phyloP scores from a whole-genome alignment of 1,284 basidiomycete species.

The Boletellus deceptivus region DNA sequence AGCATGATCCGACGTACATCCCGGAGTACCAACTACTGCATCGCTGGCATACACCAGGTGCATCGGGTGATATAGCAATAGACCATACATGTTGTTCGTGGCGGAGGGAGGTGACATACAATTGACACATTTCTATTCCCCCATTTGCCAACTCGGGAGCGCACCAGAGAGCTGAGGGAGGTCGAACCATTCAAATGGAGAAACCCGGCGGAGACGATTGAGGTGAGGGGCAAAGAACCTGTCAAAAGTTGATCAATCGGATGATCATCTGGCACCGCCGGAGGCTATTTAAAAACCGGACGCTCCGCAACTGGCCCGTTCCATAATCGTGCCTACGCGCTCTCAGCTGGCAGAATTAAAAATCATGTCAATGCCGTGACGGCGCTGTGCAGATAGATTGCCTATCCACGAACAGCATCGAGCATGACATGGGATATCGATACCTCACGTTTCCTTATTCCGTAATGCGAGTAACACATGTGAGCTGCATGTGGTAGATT shows the following conservation, averaged over 20 bases:
- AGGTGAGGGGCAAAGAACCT: not conserved
- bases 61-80: not conserved
- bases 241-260: not conserved
- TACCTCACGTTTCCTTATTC: not conserved
- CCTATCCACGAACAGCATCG: not conserved
- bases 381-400: not conserved
- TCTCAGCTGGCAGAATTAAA: too few relatives aligned
- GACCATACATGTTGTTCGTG: not conserved
- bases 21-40: too few relatives aligned
- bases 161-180: not conserved
- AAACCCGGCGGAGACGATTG: not conserved
- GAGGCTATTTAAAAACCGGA: not conserved
- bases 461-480: not conserved
- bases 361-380: too few relatives aligned
- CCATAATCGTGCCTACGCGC: too few relatives aligned
- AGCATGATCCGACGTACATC: too few relatives aligned
- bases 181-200: not conserved
- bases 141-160: not conserved
- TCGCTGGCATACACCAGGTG: too few relatives aligned
- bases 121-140: not conserved
- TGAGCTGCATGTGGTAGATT: constrained; percentile 23
- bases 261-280: not conserved
- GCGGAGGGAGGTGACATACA: not conserved
- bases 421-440: not conserved
- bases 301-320: not conserved